These are phyloP conservation scores for Diplosphaera chodatii DNA, from an alignment of 139 green algal genomes.

Conservation along the genomic window DNA sequence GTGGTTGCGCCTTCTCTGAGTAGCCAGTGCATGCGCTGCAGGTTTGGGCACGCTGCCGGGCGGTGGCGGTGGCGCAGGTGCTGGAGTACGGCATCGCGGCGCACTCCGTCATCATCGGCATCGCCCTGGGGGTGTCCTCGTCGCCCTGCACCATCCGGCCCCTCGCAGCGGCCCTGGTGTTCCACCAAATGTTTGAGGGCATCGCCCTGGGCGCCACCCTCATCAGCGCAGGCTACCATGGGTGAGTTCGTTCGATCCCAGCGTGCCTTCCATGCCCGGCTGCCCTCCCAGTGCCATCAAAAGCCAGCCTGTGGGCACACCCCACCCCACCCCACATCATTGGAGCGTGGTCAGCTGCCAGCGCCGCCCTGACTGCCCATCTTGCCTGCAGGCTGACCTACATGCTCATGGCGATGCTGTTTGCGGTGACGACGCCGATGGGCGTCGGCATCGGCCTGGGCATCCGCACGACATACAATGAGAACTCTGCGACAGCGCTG, in stretches of 20 bases:
- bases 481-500: constrained; percentile 6
- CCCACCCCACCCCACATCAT: not conserved
- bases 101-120: constrained; percentile 28
- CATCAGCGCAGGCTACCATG: not conserved
- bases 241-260: not conserved
- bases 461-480: constrained; percentile 7
- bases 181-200: constrained; percentile 31
- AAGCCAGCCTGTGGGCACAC: not conserved
- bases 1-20: no score
- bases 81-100: constrained; percentile 24
- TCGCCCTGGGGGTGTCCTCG: constrained; percentile 15
- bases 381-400: not conserved
- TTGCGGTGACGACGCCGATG: not conserved
- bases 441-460: constrained; percentile 8
- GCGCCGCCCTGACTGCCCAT: no score
- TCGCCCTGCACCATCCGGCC: not conserved
- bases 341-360: not conserved
- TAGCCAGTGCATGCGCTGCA: not conserved
- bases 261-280: no score
- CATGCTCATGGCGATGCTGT: not conserved
- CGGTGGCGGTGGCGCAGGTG: constrained; percentile 2
- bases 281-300: no score
- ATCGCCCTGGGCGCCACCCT: constrained; percentile 15
- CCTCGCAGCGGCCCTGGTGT: constrained; percentile 16
- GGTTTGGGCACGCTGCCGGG: not conserved